Evolutionary conservation across 495 filamentous ascomycete species (phyloP), one percentile per base, ranked within the genome.

Genomic region (Penicillium cataractarum): DNA sequence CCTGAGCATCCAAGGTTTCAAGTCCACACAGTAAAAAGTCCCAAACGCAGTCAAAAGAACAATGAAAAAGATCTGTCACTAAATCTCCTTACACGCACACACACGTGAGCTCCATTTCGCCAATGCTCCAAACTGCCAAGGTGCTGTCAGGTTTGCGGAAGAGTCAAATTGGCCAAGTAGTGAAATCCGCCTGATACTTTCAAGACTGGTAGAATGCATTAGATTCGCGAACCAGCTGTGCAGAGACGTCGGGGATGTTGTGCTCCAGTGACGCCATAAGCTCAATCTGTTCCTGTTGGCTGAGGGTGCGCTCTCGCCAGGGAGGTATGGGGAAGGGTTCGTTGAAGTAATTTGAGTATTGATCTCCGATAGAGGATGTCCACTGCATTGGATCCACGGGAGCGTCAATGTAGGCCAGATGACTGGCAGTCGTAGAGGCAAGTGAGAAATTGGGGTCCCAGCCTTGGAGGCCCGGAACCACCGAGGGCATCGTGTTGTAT

Each of bases 261-360:
- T 84, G 81, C 64, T 89, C 87, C 26, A 91, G 72, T 39, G 84
- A 82, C 32, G 83, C 79, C 86, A 91, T 87, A 55, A 92, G 74
- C 75, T 91, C 87, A 44, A 86, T 73, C 72, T 91, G 89, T 71
- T 91, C 87, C 67, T 89, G 82, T 57, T 89, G 86, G 49, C 84
- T 89, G 55, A 92, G 75, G 42, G 87, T 90, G 46, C 86, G 84
- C 44, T 85, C 81, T 10, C 88, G 78, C 70, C 82, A 76, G 31
- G 80, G 60, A 65, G 73, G 70, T 51, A 77, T 32, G 40, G 81
- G 71, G 56, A 76, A 80, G 6, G 80, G 74, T 49, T 79, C 80
- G 37, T 79, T 74, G 53, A 81, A 77, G 60, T 83, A 83, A 56
- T 82, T 80, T 21, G 80, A 83, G 55, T 82, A 83, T 52, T 83